phyloP scores from a whole-genome alignment of 495 filamentous ascomycete genomes.

The Thozetella sp. region DNA sequence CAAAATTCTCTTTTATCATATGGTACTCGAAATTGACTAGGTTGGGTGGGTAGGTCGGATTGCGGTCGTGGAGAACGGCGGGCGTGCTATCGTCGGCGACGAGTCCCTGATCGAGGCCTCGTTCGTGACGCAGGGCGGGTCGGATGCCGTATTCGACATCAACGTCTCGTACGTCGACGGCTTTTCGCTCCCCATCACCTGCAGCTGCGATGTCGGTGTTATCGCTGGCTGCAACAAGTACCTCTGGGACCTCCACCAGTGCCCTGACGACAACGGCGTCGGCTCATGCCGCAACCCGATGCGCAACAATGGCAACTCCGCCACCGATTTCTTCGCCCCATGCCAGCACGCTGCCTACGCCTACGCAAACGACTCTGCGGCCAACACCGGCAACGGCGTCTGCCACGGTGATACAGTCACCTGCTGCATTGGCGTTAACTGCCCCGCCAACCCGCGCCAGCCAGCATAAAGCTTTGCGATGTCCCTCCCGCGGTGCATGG shows the following conservation, averaged over 20 bases:
- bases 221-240: conserved; percentile 3
- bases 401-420: conserved; percentile 2
- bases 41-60: conserved; percentile 1
- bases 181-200: conserved; percentile 5
- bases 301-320: neutral
- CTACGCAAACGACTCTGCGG: neutral
- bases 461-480: too few relatives aligned
- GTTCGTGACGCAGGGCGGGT: conserved; percentile 2
- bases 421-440: conserved; percentile 6
- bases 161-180: conserved; percentile 6
- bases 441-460: conserved; percentile 4
- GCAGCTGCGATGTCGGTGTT: conserved; percentile 4
- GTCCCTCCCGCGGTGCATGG: too few relatives aligned
- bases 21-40: neutral
- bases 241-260: neutral
- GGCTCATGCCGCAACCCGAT: neutral
- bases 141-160: conserved; percentile 1
- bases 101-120: conserved; percentile 7
- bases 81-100: neutral
- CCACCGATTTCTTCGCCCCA: neutral
- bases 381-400: conserved; percentile 1
- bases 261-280: neutral
- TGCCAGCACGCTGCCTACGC: neutral
- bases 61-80: conserved; percentile 5
- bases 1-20: neutral